Percentiles rank a stretch among this genome's conserved stretches.
Evolutionary conservation across 257 asterid species (phyloP).

Genomic region (Phtheirospermum japonicum): DNA sequence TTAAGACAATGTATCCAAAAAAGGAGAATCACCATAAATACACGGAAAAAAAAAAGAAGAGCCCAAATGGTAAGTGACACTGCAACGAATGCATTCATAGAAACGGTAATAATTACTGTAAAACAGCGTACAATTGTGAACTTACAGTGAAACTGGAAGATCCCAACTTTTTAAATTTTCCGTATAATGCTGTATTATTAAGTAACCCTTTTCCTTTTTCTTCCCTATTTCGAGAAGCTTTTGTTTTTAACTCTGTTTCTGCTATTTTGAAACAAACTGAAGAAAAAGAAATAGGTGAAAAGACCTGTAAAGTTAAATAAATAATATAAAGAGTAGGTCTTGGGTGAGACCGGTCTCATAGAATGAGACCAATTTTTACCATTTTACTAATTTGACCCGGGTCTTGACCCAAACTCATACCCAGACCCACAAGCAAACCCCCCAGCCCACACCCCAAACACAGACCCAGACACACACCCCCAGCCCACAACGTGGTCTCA

Average conservation of each 20-base stretch:
- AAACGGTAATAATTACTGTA: background rate
- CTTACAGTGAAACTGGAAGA: constrained; percentile 27
- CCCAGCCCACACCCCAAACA: too few relatives aligned
- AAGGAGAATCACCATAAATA: constrained; percentile 31
- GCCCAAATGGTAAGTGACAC: background rate
- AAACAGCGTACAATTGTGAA: constrained; percentile 11
- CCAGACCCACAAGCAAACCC: too few relatives aligned
- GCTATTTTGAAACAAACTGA: background rate
- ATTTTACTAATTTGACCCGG: too few relatives aligned
- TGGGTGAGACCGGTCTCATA: too few relatives aligned
- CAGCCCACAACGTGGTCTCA: too few relatives aligned
- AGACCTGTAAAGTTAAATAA: too few relatives aligned
- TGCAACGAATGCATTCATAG: background rate
- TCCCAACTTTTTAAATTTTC: constrained; percentile 12
- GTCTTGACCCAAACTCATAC: too few relatives aligned
- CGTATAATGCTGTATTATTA: background rate
- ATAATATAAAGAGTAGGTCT: too few relatives aligned
- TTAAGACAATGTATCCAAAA: background rate
- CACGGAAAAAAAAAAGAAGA: constrained; percentile 9
- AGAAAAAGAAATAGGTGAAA: background rate
- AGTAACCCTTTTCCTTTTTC: background rate
- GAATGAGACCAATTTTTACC: too few relatives aligned
- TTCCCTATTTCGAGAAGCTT: background rate
- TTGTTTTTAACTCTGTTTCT: background rate
- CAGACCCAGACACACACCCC: too few relatives aligned